Conservation (phyloP, 768 basidiomycete species). For the Auriculariales sp. region DNA sequence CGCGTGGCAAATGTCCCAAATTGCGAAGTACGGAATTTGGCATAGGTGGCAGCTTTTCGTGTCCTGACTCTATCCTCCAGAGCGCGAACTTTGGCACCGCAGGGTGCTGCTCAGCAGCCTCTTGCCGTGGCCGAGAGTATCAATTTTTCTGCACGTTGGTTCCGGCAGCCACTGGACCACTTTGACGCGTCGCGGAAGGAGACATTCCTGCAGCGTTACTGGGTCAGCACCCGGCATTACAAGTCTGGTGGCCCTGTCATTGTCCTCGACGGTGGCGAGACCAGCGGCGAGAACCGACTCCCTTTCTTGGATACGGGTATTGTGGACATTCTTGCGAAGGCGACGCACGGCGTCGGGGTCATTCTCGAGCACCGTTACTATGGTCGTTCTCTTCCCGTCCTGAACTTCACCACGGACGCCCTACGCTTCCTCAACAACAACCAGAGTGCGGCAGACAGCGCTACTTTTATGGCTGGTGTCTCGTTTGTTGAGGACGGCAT, state of each 20-base stretch:
- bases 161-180: slow-evolving; percentile 80
- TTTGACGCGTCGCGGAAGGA: slow-evolving; percentile 36
- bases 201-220: slow-evolving; percentile 81
- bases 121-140: background rate
- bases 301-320: slow-evolving; percentile 47
- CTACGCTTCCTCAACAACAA: slow-evolving; percentile 78
- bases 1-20: background rate
- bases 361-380: slow-evolving; percentile 92
- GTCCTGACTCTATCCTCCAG: background rate
- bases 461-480: slow-evolving; percentile 76
- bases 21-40: background rate
- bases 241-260: slow-evolving; percentile 68
- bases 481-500: slow-evolving; percentile 48
- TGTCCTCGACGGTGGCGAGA: slow-evolving; percentile 88
- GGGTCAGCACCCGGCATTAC: slow-evolving; percentile 80
- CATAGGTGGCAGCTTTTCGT: background rate
- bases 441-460: slow-evolving; percentile 82
- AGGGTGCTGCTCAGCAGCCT: background rate
- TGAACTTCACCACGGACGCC: slow-evolving; percentile 67
- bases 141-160: slow-evolving; percentile 29
- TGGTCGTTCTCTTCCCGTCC: slow-evolving; percentile 61
- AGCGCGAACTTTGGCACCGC: background rate
- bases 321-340: slow-evolving; percentile 67
- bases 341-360: slow-evolving; percentile 77
- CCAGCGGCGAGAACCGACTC: slow-evolving; percentile 55